phyloP scores from a whole-genome alignment of 345 rosid genomes.

The Euphorbia lathyris region DNA sequence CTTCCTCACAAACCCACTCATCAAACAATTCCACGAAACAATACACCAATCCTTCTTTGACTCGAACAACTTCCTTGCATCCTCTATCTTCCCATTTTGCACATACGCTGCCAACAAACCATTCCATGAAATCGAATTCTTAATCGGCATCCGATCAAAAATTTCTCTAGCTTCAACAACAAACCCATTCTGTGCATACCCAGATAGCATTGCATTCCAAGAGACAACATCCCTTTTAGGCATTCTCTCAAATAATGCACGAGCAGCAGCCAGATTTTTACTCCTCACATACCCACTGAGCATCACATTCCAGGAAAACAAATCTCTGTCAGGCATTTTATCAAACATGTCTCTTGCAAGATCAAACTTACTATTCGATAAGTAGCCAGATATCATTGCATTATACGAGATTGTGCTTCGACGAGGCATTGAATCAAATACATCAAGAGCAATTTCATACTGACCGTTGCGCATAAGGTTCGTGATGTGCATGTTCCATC shows the following conservation, averaged over 20 bases:
- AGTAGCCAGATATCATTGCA: slow-evolving; percentile 52
- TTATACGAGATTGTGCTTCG: slow-evolving; percentile 53
- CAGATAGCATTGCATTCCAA: slow-evolving; percentile 53
- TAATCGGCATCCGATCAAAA: slow-evolving; percentile 50
- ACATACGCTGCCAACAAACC: slow-evolving; percentile 57
- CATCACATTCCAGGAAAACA: slow-evolving; percentile 55
- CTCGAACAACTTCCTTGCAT: slow-evolving; percentile 47
- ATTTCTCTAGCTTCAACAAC: slow-evolving; percentile 48
- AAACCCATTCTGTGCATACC: slow-evolving; percentile 50
- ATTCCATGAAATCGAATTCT: slow-evolving; percentile 57
- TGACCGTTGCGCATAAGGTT: slow-evolving; percentile 52
- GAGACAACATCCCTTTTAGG: slow-evolving; percentile 48
- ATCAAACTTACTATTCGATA: slow-evolving; percentile 37
- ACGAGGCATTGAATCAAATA: slow-evolving; percentile 54
- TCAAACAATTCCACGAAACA: slow-evolving; percentile 69
- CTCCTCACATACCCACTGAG: slow-evolving; percentile 42
- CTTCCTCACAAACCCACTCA: slow-evolving; percentile 59
- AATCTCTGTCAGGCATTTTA: slow-evolving; percentile 44
- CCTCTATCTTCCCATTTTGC: slow-evolving; percentile 56
- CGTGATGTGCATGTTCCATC: slow-evolving; percentile 51
- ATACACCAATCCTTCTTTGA: slow-evolving; percentile 46
- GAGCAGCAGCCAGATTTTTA: slow-evolving; percentile 36
- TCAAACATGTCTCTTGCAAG: slow-evolving; percentile 44
- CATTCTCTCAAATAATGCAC: slow-evolving; percentile 42
- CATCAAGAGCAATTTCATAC: slow-evolving; percentile 39